phyloP scores from a whole-genome alignment of 2,329 filamentous ascomycete species.

The Fusarium albidum region DNA sequence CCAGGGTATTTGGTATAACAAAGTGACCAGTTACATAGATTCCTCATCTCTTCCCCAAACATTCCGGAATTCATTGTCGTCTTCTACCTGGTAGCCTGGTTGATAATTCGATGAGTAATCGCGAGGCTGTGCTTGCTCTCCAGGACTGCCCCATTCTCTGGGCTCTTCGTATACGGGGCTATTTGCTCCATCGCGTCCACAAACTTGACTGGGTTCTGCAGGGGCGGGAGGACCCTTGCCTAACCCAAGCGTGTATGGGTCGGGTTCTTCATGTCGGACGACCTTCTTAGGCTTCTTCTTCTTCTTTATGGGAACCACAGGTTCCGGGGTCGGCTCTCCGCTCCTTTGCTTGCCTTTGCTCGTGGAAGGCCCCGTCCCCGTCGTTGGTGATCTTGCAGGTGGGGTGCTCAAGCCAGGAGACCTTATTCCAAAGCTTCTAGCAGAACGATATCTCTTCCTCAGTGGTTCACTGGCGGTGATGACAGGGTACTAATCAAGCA shows the following conservation, averaged over 20 bases:
- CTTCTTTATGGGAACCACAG: slow-evolving; percentile 48
- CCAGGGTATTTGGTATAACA: slow-evolving; percentile 29
- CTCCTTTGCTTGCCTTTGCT: slow-evolving; percentile 38
- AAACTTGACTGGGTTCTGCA: slow-evolving; percentile 15
- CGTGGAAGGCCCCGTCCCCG: slow-evolving; percentile 15
- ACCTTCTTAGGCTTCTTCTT: slow-evolving; percentile 50
- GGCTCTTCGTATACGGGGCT: slow-evolving; percentile 36
- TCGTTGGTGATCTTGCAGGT: slow-evolving; percentile 32
- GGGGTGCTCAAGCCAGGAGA: slow-evolving; percentile 38
- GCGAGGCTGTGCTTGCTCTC: slow-evolving; percentile 21
- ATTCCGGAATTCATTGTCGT: slow-evolving; percentile 55
- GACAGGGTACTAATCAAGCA: slow-evolving; percentile 77
- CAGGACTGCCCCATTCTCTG: slow-evolving; percentile 8
- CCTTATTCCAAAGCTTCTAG: slow-evolving; percentile 40
- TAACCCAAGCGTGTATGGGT: slow-evolving; percentile 40
- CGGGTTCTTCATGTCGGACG: slow-evolving; percentile 46
- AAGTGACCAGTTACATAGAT: slow-evolving; percentile 31
- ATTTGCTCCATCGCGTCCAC: slow-evolving; percentile 27
- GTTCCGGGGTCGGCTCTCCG: slow-evolving; percentile 21
- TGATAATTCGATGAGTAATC: slow-evolving; percentile 36
- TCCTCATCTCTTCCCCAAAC: slow-evolving; percentile 50
- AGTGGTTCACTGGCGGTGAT: slow-evolving; percentile 82
- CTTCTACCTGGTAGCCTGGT: slow-evolving; percentile 43
- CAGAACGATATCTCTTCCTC: slow-evolving; percentile 67
- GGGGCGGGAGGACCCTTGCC: slow-evolving; percentile 35